Evolutionary conservation across 148 eudicot species (phyloP).

Genomic region (Rhododendron molle): DNA sequence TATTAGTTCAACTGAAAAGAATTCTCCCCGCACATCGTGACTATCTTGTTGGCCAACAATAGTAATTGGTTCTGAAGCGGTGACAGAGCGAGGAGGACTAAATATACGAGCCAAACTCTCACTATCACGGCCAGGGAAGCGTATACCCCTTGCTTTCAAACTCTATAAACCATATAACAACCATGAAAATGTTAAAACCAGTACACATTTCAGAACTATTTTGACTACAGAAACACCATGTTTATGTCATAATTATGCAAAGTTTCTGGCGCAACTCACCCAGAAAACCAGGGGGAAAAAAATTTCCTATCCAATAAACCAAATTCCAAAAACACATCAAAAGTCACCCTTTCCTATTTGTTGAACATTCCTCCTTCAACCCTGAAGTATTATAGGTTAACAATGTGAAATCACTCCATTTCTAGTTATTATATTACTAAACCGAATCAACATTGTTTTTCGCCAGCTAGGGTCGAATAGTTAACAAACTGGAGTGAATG

Average conservation of each 20-base stretch:
- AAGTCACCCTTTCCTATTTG: neutral
- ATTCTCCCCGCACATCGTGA: conserved; percentile 48
- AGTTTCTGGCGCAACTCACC: neutral
- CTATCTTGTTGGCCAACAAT: conserved; percentile 36
- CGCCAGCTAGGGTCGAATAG: neutral
- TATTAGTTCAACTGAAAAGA: conserved; percentile 65
- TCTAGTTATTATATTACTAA: neutral
- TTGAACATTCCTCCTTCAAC: neutral
- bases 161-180: conserved; percentile 38
- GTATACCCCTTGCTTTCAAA: conserved; percentile 83
- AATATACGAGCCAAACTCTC: conserved; percentile 87
- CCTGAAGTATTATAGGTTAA: neutral
- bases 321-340: neutral
- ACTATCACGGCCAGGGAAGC: conserved; percentile 86
- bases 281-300: neutral
- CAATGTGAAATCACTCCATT: neutral
- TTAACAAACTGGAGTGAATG: neutral
- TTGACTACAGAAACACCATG: neutral
- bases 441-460: neutral
- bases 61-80: conserved; percentile 55
- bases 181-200: neutral
- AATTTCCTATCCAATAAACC: no score
- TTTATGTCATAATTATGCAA: neutral
- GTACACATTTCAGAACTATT: neutral
- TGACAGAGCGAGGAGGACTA: conserved; percentile 81